These are phyloP conservation scores for Penicillium subrubescens DNA, from an alignment of 495 filamentous ascomycete species.

Conservation along the genomic window DNA sequence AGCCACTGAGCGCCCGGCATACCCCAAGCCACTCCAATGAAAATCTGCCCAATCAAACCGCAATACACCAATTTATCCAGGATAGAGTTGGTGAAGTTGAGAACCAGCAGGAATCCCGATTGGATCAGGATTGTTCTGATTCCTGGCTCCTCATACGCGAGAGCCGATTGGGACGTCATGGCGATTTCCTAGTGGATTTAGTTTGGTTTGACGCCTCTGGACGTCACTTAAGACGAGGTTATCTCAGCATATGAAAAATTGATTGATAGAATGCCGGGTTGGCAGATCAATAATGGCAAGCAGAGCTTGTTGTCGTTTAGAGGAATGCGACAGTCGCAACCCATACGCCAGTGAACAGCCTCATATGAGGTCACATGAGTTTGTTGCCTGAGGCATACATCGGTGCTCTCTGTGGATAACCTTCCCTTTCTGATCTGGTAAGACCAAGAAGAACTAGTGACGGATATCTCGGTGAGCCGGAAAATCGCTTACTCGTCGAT, in stretches of 20 bases:
- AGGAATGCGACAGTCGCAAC: background rate
- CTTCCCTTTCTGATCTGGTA: background rate
- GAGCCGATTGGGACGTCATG: background rate
- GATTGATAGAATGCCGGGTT: too few relatives aligned
- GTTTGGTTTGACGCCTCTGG: background rate
- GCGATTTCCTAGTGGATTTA: background rate
- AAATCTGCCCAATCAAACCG: conserved; percentile 72
- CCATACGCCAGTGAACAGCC: background rate
- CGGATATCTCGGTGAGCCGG: background rate
- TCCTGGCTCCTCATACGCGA: conserved; percentile 60
- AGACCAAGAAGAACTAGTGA: background rate
- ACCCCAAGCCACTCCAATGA: conserved; percentile 73
- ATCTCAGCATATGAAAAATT: background rate
- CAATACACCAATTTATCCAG: conserved; percentile 69
- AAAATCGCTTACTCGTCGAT: background rate
- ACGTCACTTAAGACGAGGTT: background rate
- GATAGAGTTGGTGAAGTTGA: conserved; percentile 59
- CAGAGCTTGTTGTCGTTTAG: background rate
- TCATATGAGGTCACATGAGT: background rate
- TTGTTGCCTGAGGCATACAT: background rate
- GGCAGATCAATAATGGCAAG: background rate
- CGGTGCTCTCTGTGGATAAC: background rate
- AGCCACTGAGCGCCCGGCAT: conserved; percentile 61
- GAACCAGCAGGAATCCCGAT: conserved; percentile 64
- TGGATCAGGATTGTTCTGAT: conserved; percentile 61